A percentile compares a stretch with the other conserved stretches of the same genome.
Evolutionary conservation across 2,329 filamentous ascomycete species (phyloP).

Genomic region (Epichloe baconii): DNA sequence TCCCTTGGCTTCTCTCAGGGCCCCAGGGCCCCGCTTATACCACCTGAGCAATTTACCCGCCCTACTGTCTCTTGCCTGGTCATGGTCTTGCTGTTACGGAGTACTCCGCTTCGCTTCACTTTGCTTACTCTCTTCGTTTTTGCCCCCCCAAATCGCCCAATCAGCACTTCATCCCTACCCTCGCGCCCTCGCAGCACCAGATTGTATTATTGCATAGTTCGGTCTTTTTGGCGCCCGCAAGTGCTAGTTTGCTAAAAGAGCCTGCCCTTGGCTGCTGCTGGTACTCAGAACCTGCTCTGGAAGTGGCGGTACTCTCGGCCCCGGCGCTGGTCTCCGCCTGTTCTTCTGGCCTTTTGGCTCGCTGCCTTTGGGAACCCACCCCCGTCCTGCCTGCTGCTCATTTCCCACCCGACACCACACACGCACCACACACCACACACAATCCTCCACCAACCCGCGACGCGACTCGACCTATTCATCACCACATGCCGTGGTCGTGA

Average conservation of each 20-base stretch:
- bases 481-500: constrained; percentile 28
- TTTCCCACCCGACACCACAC: constrained; percentile 19
- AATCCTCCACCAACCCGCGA: constrained; percentile 28
- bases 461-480: constrained; percentile 27
- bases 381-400: constrained; percentile 9
- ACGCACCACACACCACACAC: constrained; percentile 12
- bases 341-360: not conserved
- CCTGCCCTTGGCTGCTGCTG: not conserved
- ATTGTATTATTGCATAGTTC: not conserved
- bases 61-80: not conserved
- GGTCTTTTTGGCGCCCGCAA: not conserved
- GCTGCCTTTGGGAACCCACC: not conserved
- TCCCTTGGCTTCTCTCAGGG: not conserved
- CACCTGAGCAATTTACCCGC: not conserved
- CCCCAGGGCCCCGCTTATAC: not conserved
- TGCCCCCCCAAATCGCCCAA: not conserved
- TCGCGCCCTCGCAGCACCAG: not conserved
- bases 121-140: not conserved
- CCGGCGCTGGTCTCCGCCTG: constrained; percentile 2
- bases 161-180: constrained; percentile 2
- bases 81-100: not conserved
- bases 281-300: not conserved
- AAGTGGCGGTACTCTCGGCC: not conserved
- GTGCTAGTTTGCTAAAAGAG: not conserved
- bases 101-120: not conserved